Percentiles rank a stretch among this genome's conserved stretches.
Conservation (phyloP, 306 rosid species). For the Astragalus glycyphyllos region DNA sequence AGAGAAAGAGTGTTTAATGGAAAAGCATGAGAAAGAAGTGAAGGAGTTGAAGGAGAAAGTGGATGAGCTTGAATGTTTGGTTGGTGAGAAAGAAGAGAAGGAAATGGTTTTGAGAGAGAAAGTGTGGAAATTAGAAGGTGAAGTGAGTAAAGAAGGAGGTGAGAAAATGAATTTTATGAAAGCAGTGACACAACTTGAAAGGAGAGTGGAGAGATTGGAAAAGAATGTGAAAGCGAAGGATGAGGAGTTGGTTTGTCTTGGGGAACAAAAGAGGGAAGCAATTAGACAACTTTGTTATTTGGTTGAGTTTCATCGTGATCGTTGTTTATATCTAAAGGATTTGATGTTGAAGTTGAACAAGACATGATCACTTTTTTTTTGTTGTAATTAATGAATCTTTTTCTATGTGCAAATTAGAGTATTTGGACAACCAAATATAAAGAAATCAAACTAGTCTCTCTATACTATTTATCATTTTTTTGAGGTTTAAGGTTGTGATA, state of each 20-base stretch:
- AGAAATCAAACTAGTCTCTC: too few relatives aligned
- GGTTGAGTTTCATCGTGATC: slow-evolving; percentile 69
- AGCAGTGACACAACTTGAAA: slow-evolving; percentile 58
- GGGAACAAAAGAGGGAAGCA: slow-evolving; percentile 78
- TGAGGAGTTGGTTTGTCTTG: slow-evolving; percentile 55
- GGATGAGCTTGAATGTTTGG: neutral
- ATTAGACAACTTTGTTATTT: slow-evolving; percentile 76
- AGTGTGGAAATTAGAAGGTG: slow-evolving; percentile 65
- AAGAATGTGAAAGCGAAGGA: slow-evolving; percentile 61
- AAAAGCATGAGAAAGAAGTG: slow-evolving; percentile 49
- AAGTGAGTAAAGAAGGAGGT: slow-evolving; percentile 63
- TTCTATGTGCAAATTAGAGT: too few relatives aligned
- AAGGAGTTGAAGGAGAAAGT: slow-evolving; percentile 49
- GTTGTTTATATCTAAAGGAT: slow-evolving; percentile 55
- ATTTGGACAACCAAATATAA: too few relatives aligned
- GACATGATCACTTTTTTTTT: too few relatives aligned
- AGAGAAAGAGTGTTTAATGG: slow-evolving; percentile 47
- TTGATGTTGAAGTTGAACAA: slow-evolving; percentile 34
- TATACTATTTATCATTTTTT: too few relatives aligned
- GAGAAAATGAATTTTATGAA: slow-evolving; percentile 61
- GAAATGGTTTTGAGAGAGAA: slow-evolving; percentile 49
- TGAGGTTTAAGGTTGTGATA: too few relatives aligned
- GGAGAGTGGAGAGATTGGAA: slow-evolving; percentile 58
- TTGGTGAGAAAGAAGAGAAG: slow-evolving; percentile 47
- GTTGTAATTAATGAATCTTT: too few relatives aligned